phyloP scores from a whole-genome alignment of 345 rosid species.

The Eutrema japonicum region DNA sequence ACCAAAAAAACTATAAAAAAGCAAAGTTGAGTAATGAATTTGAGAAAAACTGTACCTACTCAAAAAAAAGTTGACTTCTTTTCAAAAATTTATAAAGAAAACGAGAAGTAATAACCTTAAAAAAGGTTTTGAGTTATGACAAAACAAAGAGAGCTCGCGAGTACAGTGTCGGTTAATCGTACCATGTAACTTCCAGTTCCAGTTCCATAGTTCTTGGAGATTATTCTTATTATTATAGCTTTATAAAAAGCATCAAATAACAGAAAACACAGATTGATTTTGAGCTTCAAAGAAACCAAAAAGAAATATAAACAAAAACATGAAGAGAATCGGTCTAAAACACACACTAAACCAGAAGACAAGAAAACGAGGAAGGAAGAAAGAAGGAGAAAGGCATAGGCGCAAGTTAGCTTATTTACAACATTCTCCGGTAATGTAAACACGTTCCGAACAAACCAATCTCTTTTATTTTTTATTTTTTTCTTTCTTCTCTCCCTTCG shows the following conservation, averaged over 20 bases:
- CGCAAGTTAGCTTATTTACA: constrained; percentile 44
- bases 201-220: constrained; percentile 49
- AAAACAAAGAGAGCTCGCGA: constrained; percentile 16
- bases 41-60: constrained; percentile 7
- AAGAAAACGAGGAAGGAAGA: constrained; percentile 4
- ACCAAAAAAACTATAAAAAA: background rate
- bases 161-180: constrained; percentile 28
- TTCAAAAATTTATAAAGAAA: background rate
- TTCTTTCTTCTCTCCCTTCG: constrained; percentile 6
- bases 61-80: constrained; percentile 24
- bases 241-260: constrained; percentile 6
- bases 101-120: constrained; percentile 14
- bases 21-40: constrained; percentile 19
- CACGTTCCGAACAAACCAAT: constrained; percentile 41
- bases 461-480: background rate
- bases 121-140: background rate
- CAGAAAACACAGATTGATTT: background rate
- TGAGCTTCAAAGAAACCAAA: background rate
- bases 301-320: background rate
- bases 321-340: constrained; percentile 4
- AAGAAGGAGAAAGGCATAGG: constrained; percentile 33
- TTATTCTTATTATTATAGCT: background rate
- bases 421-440: constrained; percentile 33
- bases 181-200: constrained; percentile 33
- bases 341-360: constrained; percentile 29